Base-by-base conservation (phyloP, 495 filamentous ascomycete species). In the Jackrogersella multiformis region DNA sequence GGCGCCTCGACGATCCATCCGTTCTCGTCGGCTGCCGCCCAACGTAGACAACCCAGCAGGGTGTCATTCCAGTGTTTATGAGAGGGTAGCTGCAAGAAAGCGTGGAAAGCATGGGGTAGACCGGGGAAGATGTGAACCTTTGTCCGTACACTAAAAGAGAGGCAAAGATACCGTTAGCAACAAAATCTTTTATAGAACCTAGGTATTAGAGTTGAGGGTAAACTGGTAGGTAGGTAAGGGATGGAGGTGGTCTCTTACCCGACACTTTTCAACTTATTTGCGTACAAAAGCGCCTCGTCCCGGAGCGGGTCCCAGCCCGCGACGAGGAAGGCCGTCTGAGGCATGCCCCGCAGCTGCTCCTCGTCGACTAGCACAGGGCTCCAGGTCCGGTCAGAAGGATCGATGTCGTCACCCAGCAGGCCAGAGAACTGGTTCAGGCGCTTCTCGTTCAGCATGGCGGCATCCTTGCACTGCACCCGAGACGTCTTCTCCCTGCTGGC, bases 231-330 rank as follows among this genome's bases (percentile, higher is more conserved):
- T n/a, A n/a, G n/a, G n/a, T n/a, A n/a, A n/a, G n/a, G n/a, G n/a
- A n/a, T n/a, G n/a, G n/a, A 13, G 23, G n/a, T 0, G 1, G 20
- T 44, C n/a, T 24, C 82, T 73, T 71, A 84, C 83, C 80, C 79
- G 67, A 77, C 77, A 61, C 77, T 78, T 53, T 70, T 76, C 10
- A 85, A 66, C 56, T 80, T 69, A 72, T 78, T 74, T 16, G 76
- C 80, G 66, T 74, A 84, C 45, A 77, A 71, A 16, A 86, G 42
- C 5, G 70, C 81, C 71, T 85, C 80, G 61, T 84, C 81, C 6
- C 82, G 71, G 23, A 85, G 69, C 4, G 78, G 77, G 69, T 85
- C 82, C 71, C 73, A 69, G 0, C 83, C 84, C 0, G 78, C 73
- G 54, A 85, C 70, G 8, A 81, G 74, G 66, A 86, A 78, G 9